Evolutionary conservation across 1,284 basidiomycete species (phyloP), one percentile per base, ranked within the genome.

Genomic region (Tylopilus sp.): DNA sequence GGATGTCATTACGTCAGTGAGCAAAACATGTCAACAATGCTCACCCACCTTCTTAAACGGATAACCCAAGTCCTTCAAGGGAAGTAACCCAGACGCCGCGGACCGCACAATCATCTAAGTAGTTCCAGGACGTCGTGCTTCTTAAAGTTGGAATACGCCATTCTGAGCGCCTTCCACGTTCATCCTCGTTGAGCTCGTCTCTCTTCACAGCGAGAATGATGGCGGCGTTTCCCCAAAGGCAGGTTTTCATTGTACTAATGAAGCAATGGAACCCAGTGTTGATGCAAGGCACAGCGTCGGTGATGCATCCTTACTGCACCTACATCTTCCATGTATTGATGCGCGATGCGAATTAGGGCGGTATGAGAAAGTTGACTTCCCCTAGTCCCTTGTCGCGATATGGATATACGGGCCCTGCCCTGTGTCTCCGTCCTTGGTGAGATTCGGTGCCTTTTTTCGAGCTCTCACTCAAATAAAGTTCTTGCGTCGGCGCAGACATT

Each of bases 231-330:
- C 49, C 40, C 46, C 42, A 19, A 52, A 39, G 55, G 65, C 53
- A 66, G 61, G 65, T 40, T 63, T 66, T 68, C 67, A 69, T 66
- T 50, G 41, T 39, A 43, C 17, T 53, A 41, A 65, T 66, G 64
- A 69, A 52, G 41, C 51, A 64, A 68, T 62, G 55, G 67, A 68
- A 67, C 51, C 39, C 43, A 43, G 48, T 40, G 36, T 39, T 49
- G 33, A 51, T 40, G 49, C 51, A 52, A 64, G 55, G 55, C 50
- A 59, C 62, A 41, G 37, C 44, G 43, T 37, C 39, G 31, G 39
- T 47, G 40, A 44, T 53, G 50, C 40, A 43, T 50, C 51, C 49
- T 50, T 53, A 37, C 43, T 48, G 52, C 48, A 15, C 48, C 35
- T 50, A 26, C 58, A 20, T 62, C 65, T 61, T 56, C 48, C 50